Percentiles rank a stretch among this genome's conserved stretches.
phyloP scores from a whole-genome alignment of 2,329 filamentous ascomycete species.

The Fusarium bulbicola region DNA sequence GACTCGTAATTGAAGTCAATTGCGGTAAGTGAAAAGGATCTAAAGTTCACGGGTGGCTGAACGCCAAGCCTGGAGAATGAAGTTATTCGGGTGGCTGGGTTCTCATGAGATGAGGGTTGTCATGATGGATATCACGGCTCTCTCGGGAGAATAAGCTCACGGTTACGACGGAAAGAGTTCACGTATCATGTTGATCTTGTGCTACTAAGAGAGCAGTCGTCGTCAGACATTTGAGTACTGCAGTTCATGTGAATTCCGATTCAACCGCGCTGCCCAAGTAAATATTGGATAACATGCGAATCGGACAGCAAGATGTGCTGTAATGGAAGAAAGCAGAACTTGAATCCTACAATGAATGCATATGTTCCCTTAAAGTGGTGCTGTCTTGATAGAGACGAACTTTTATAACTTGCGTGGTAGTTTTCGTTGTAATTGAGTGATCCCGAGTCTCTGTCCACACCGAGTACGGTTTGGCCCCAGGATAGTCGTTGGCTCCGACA shows the following conservation, averaged over 20 bases:
- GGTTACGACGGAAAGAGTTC: constrained; percentile 1
- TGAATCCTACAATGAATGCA: not conserved
- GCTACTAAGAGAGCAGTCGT: not conserved
- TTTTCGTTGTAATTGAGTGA: not conserved
- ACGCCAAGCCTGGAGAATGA: constrained; percentile 15
- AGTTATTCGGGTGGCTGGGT: constrained; percentile 30
- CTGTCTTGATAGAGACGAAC: not conserved
- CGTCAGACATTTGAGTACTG: not conserved
- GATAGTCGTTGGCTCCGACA: constrained; percentile 1
- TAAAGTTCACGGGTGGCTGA: constrained; percentile 16
- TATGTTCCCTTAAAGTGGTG: not conserved
- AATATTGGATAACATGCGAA: not conserved
- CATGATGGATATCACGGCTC: constrained; percentile 26
- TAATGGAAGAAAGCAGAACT: not conserved
- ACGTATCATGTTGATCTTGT: constrained; percentile 5
- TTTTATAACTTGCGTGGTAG: not conserved
- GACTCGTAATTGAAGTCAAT: not conserved
- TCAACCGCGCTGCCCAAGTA: not conserved
- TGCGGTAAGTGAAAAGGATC: not conserved
- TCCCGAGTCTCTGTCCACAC: not conserved
- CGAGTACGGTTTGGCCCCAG: not conserved
- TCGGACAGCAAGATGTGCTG: not conserved
- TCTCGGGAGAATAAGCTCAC: constrained; percentile 16
- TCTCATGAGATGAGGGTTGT: constrained; percentile 18
- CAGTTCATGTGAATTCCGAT: not conserved